A percentile compares a stretch with the other conserved stretches of the same genome.
These are phyloP conservation scores for Arthroderma sp. DNA, from an alignment of 2,329 filamentous ascomycete genomes.

Conservation along the genomic window DNA sequence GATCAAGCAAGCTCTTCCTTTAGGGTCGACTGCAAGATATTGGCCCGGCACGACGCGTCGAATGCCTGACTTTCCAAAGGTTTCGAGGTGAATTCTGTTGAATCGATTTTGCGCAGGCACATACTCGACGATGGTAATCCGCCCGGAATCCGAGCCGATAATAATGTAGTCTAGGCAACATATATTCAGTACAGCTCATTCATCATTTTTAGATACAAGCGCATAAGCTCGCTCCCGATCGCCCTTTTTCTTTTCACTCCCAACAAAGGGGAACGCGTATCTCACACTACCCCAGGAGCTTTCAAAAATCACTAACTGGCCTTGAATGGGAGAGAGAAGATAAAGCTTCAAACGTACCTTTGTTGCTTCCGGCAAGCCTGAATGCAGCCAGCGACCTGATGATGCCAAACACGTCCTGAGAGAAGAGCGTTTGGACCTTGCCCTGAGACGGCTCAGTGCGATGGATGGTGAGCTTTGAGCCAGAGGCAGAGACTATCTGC, in stretches of 20 bases:
- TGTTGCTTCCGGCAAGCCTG: conserved; percentile 80
- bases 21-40: conserved; percentile 89
- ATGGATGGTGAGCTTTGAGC: conserved; percentile 76
- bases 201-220: conserved; percentile 5
- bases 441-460: conserved; percentile 75
- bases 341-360: conserved; percentile 56
- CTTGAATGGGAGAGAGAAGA: conserved; percentile 16
- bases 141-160: conserved; percentile 86
- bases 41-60: conserved; percentile 89
- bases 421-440: conserved; percentile 73
- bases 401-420: conserved; percentile 93
- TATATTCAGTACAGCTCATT: conserved; percentile 33
- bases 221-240: not conserved
- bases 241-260: conserved; percentile 13
- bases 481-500: conserved; percentile 88
- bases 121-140: conserved; percentile 90
- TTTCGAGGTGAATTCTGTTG: conserved; percentile 83
- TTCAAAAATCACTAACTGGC: conserved; percentile 60
- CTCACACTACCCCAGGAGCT: conserved; percentile 47
- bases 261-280: no score
- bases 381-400: conserved; percentile 82
- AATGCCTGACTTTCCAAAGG: conserved; percentile 93
- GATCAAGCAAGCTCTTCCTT: conserved; percentile 87
- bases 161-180: conserved; percentile 73
- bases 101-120: conserved; percentile 75